Conservation (phyloP, 139 green algal species). For the Closterium sp. region DNA sequence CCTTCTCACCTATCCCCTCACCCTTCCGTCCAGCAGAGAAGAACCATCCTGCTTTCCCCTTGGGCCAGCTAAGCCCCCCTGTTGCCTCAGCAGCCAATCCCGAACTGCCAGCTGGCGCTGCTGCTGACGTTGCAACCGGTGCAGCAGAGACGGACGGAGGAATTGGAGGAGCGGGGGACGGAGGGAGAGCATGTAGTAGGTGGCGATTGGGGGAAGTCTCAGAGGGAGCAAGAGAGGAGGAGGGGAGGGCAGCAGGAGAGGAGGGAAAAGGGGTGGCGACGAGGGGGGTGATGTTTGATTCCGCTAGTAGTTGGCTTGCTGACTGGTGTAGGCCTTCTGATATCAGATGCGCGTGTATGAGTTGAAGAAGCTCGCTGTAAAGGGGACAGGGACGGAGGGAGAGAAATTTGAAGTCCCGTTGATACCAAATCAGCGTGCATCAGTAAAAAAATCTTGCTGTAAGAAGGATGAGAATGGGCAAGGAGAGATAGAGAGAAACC, state of each 20-base stretch:
- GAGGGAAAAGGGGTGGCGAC: background rate
- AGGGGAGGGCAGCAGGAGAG: background rate
- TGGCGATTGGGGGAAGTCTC: background rate
- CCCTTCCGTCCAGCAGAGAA: background rate
- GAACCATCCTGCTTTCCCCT: background rate
- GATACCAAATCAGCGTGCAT: background rate
- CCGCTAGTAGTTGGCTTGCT: conserved; percentile 58
- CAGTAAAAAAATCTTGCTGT: too few relatives aligned
- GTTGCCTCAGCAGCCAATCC: background rate
- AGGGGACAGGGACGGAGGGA: background rate
- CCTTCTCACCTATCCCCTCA: background rate
- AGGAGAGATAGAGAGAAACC: background rate
- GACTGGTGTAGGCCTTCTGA: conserved; percentile 57
- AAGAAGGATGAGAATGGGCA: background rate
- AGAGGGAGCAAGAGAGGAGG: background rate
- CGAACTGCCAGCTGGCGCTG: background rate
- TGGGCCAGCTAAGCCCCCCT: background rate
- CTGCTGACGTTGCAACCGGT: background rate
- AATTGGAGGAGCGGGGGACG: background rate
- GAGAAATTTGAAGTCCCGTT: background rate
- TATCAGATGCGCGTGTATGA: conserved; percentile 75
- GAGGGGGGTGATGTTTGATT: conserved; percentile 54
- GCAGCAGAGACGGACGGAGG: background rate
- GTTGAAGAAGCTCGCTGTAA: conserved; percentile 69
- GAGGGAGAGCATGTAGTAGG: background rate